Base-by-base conservation (phyloP, 2,329 filamentous ascomycete species). In the Tolypocladium ophioglossoides region DNA sequence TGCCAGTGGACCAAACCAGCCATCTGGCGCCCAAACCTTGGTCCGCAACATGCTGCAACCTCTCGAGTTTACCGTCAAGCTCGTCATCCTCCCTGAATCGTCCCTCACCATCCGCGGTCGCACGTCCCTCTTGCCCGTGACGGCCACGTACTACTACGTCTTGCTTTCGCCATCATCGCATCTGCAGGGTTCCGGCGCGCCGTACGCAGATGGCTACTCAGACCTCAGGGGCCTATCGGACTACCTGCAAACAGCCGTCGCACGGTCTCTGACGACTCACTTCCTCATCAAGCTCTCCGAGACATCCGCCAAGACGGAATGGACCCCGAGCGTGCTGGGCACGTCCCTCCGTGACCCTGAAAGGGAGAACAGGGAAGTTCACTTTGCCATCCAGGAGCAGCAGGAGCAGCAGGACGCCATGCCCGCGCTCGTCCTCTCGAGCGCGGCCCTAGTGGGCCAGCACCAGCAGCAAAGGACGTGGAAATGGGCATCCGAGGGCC, bases 141-240 rank as follows among this genome's bases (percentile, higher is more conserved):
- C 72, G 3, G 67, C 72, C n/a, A 76, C 75, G 2, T 70, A 73
- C 56, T 78, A 74, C 64, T 64, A 72, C 50, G 62, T 77, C 54
- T 62, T 70, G n/a, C 63, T 75, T 2, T 70, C 71, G 3, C 63
- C 71, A 0, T 59, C 62, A 6, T 68, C 67, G 22, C 62, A 63
- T 34, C 63, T 80, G 2, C 65, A 70, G 3, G 52, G 57, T 5
- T 56, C 66, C 18, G 79, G 74, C 57, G 70, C 75, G 0, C 77
- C 77, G 0, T 71, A 72, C 51, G 62, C 65, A 12, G 72, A 75
- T 27, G 67, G 69, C 7, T 81, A 79, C 57, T 70, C 74, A 0
- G 70, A 71, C 57, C 64, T 76, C 18, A 57, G 61, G 11, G 74
- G 76, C 37, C 69, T 79, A 7, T 65, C 69, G 14, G 71, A 73